These are phyloP conservation scores for Chamaecyparis obtusa DNA, from an alignment of 75 land plant species.

Conservation along the genomic window DNA sequence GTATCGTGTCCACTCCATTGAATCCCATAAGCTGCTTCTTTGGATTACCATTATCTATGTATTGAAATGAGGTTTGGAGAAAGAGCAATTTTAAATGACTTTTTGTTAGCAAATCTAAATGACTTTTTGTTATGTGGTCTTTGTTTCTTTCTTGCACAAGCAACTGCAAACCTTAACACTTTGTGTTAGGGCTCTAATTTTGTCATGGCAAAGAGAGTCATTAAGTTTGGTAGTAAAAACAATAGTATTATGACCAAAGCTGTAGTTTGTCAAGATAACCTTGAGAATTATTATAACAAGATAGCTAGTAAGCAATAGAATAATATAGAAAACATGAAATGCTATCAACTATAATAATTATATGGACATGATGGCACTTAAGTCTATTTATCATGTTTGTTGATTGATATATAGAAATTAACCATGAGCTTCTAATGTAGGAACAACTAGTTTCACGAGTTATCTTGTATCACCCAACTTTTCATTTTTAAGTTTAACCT, in stretches of 20 bases:
- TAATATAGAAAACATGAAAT: too few relatives aligned
- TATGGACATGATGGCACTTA: not conserved
- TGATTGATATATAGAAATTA: too few relatives aligned
- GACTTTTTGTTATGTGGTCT: slow-evolving; percentile 36
- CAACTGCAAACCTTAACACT: slow-evolving; percentile 22
- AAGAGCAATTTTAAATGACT: slow-evolving; percentile 46
- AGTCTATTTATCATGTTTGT: too few relatives aligned
- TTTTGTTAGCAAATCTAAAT: slow-evolving; percentile 29
- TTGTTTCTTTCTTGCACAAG: slow-evolving; percentile 42
- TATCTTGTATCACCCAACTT: too few relatives aligned
- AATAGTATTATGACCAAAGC: slow-evolving; percentile 12
- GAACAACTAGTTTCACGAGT: too few relatives aligned
- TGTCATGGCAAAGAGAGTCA: not conserved
- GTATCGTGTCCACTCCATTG: slow-evolving; percentile 43
- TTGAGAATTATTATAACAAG: slow-evolving; percentile 12
- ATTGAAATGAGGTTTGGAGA: slow-evolving; percentile 28
- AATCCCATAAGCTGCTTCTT: slow-evolving; percentile 40
- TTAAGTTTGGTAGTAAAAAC: slow-evolving; percentile 25
- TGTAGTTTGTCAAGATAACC: slow-evolving; percentile 8
- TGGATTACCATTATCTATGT: slow-evolving; percentile 15
- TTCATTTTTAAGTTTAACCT: too few relatives aligned
- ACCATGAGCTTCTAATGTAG: too few relatives aligned
- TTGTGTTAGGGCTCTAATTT: slow-evolving; percentile 15
- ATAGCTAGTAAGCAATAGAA: too few relatives aligned
- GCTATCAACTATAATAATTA: too few relatives aligned